These are phyloP conservation scores for Gigaspora rosea DNA, from an alignment of 192 early-diverging fungal genomes.

Conservation along the genomic window DNA sequence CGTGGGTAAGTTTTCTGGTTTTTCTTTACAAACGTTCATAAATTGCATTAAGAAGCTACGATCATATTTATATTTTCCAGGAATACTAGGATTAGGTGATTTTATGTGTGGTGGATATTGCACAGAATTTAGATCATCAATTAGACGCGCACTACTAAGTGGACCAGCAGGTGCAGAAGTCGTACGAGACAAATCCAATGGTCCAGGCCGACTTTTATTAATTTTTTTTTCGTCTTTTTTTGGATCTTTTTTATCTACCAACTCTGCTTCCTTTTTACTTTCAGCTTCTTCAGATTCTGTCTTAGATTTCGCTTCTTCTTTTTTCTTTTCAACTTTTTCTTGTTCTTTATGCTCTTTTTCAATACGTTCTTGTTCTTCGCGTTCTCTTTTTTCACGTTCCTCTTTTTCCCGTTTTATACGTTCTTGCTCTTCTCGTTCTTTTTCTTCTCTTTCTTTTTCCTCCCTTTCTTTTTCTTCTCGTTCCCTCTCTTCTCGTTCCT, in stretches of 20 bases:
- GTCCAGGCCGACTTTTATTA: constrained; percentile 47
- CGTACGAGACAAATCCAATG: constrained; percentile 45
- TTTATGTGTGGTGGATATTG: constrained; percentile 53
- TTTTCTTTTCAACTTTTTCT: constrained; percentile 24
- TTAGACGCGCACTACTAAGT: constrained; percentile 37
- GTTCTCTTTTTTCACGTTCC: constrained; percentile 36
- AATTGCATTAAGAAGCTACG: constrained; percentile 82
- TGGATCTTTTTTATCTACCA: constrained; percentile 33
- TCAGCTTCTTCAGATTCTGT: constrained; percentile 34
- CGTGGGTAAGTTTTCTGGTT: constrained; percentile 56
- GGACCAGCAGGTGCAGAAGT: constrained; percentile 43
- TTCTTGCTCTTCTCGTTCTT: constrained; percentile 40
- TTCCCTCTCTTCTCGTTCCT: constrained; percentile 29
- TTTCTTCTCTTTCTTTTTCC: constrained; percentile 37
- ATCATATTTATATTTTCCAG: constrained; percentile 68
- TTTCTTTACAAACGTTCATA: constrained; percentile 60
- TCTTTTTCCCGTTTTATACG: constrained; percentile 35
- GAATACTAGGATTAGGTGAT: constrained; percentile 53
- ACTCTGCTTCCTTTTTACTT: constrained; percentile 29
- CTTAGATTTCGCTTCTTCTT: constrained; percentile 25
- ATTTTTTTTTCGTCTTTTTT: constrained; percentile 41
- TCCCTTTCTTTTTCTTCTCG: constrained; percentile 32
- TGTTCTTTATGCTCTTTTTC: constrained; percentile 35
- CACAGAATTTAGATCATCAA: constrained; percentile 51
- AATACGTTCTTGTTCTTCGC: constrained; percentile 37